Conservation (phyloP, 1,139 yeast genomes). For the Nakaseomyces bracarensis region DNA sequence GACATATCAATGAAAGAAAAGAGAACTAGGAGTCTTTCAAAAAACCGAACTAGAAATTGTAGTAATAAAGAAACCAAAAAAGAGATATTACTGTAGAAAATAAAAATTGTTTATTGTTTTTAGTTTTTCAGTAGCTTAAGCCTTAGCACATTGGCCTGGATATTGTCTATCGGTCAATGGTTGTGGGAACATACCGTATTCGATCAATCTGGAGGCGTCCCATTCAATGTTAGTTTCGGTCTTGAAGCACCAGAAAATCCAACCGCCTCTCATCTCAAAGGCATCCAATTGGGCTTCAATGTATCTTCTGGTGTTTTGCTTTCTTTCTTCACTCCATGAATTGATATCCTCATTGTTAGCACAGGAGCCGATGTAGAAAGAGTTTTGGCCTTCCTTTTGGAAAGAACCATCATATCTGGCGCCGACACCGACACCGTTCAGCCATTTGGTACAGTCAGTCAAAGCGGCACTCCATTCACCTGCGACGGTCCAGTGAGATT, state of each 20-base stretch:
- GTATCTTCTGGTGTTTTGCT: slow-evolving; percentile 52
- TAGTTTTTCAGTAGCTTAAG: too few relatives aligned
- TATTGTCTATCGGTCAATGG: slow-evolving; percentile 60
- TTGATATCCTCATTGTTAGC: slow-evolving; percentile 44
- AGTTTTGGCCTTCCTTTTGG: slow-evolving; percentile 32
- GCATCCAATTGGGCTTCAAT: slow-evolving; percentile 90
- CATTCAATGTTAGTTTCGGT: slow-evolving; percentile 81
- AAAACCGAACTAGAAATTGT: too few relatives aligned
- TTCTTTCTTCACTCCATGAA: slow-evolving; percentile 55
- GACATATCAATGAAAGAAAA: too few relatives aligned
- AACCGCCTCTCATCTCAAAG: slow-evolving; percentile 66
- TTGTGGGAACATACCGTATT: slow-evolving; percentile 63
- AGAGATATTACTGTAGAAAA: neutral
- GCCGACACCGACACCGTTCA: slow-evolving; percentile 85
- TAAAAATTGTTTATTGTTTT: neutral
- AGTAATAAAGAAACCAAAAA: too few relatives aligned
- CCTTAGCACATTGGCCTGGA: slow-evolving; percentile 64
- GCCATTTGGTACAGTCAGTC: slow-evolving; percentile 87
- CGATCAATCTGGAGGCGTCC: slow-evolving; percentile 60
- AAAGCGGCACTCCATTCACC: slow-evolving; percentile 96
- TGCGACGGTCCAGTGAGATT: slow-evolving; percentile 64
- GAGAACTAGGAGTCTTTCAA: too few relatives aligned
- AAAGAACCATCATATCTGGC: slow-evolving; percentile 76
- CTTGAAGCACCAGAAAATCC: slow-evolving; percentile 92
- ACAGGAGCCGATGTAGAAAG: slow-evolving; percentile 57